These are phyloP conservation scores for Ogataea dorogensis DNA, from an alignment of 805 yeast genomes.

Conservation along the genomic window DNA sequence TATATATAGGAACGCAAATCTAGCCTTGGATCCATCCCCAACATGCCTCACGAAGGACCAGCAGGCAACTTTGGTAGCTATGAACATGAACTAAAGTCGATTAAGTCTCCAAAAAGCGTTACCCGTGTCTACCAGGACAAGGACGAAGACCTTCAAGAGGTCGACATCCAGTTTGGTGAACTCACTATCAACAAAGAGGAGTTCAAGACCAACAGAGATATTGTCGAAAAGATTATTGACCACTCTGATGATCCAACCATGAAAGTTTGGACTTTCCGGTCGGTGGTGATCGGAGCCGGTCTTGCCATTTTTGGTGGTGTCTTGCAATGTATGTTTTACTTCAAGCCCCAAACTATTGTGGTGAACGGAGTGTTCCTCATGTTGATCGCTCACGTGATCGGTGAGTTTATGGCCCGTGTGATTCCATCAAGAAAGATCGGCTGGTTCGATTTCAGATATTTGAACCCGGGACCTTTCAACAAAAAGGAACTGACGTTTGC, in stretches of 20 bases:
- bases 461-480: constrained; percentile 43
- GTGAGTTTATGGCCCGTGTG: constrained; percentile 28
- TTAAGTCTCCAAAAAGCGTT: constrained; percentile 11
- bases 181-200: constrained; percentile 11
- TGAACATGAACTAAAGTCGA: constrained; percentile 14
- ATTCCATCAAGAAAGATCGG: constrained; percentile 32
- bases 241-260: constrained; percentile 38
- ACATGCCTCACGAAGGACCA: constrained; percentile 16
- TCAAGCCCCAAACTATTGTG: constrained; percentile 36
- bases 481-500: constrained; percentile 45
- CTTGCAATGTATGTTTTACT: constrained; percentile 35
- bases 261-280: constrained; percentile 39
- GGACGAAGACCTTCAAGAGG: constrained; percentile 13
- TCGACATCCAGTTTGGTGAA: constrained; percentile 17
- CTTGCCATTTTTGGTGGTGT: constrained; percentile 37
- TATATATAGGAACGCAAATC: constrained; percentile 3
- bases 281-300: constrained; percentile 34
- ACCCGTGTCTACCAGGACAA: too few relatives aligned
- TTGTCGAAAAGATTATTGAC: constrained; percentile 26
- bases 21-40: background rate
- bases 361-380: constrained; percentile 35
- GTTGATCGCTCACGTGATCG: constrained; percentile 33
- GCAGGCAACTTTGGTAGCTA: constrained; percentile 6
- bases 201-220: constrained; percentile 21
- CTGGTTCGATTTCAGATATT: constrained; percentile 20